A percentile compares a stretch with the other conserved stretches of the same genome.
Conservation (phyloP, 2,329 filamentous ascomycete genomes). For the Acephala macrosclerotiorum region DNA sequence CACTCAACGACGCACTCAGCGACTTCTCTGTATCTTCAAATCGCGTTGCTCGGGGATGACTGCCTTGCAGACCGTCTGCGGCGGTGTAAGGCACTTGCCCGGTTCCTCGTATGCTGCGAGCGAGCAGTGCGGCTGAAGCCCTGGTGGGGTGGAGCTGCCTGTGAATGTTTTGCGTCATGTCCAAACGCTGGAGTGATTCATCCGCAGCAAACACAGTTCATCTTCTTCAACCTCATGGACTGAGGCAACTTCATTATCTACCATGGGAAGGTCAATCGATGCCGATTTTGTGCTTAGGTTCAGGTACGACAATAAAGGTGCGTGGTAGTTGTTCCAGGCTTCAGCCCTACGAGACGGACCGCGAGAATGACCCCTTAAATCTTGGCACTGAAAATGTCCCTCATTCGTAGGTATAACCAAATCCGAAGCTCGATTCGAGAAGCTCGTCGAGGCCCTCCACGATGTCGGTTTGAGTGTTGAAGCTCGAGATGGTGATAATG, state of each 20-base stretch:
- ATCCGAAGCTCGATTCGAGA: constrained; percentile 2
- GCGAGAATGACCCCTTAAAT: background rate
- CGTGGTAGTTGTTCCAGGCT: background rate
- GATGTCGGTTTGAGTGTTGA: background rate
- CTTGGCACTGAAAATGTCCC: constrained; percentile 5
- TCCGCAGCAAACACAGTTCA: background rate
- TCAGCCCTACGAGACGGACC: background rate
- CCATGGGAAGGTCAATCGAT: constrained; percentile 2
- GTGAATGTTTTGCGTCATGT: constrained; percentile 1
- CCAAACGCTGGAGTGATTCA: background rate
- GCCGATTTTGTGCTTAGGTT: constrained; percentile 1
- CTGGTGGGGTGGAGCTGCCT: background rate
- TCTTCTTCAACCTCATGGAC: background rate
- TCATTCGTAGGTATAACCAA: background rate
- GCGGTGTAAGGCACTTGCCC: background rate
- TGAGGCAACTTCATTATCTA: background rate
- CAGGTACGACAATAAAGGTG: background rate
- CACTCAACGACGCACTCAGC: background rate
- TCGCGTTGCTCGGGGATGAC: background rate
- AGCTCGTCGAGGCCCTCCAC: constrained; percentile 1
- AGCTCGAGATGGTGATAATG: constrained; percentile 5
- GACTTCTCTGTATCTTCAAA: background rate
- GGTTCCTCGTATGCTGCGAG: background rate
- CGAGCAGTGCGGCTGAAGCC: background rate
- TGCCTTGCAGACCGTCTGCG: background rate